phyloP scores from a whole-genome alignment of 1,284 basidiomycete species.

The Boletus calvinii region DNA sequence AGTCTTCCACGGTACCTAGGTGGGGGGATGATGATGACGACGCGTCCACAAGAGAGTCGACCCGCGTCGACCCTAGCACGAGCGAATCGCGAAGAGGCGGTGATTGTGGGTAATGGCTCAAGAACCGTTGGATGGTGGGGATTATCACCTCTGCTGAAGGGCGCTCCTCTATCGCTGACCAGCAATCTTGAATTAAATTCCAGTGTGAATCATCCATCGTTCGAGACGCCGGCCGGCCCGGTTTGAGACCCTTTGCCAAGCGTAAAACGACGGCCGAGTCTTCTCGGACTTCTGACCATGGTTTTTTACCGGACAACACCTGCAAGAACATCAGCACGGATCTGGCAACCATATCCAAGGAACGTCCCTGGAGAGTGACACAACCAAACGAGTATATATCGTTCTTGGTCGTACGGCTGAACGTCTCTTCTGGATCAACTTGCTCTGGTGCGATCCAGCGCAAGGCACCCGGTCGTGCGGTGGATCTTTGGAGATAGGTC shows the following conservation, averaged over 20 bases:
- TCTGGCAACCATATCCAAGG: fast-evolving
- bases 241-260: slow-evolving; percentile 1
- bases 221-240: slow-evolving; percentile 2
- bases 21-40: neutral
- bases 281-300: slow-evolving; percentile 7
- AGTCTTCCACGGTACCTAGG: too few species aligned
- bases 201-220: slow-evolving; percentile 10
- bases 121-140: neutral
- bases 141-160: neutral
- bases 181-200: slow-evolving; percentile 8
- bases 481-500: slow-evolving; percentile 16
- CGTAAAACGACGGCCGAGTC: neutral
- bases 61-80: fast-evolving
- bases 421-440: neutral
- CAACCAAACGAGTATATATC: slow-evolving; percentile 20
- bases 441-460: slow-evolving; percentile 19
- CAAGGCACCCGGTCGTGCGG: slow-evolving; percentile 13
- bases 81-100: neutral
- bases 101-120: neutral
- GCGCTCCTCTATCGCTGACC: neutral
- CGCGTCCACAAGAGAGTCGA: neutral
- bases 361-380: slow-evolving; percentile 6
- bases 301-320: slow-evolving; percentile 10
- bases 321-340: neutral
- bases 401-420: neutral